phyloP scores from a whole-genome alignment of 495 filamentous ascomycete genomes.

The Lindgomyces ingoldianus region DNA sequence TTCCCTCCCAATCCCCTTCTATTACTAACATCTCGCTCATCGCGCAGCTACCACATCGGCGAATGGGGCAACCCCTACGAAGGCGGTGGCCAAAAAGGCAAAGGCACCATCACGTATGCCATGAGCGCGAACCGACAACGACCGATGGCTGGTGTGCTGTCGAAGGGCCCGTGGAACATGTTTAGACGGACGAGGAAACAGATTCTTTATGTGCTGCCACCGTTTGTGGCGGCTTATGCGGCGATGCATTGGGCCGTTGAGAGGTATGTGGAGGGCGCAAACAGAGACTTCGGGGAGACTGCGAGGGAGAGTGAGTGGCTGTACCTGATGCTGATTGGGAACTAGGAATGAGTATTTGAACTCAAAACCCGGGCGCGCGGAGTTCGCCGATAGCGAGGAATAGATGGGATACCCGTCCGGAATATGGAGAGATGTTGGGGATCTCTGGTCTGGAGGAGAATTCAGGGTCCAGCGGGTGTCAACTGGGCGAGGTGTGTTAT shows the following conservation, averaged over 20 bases:
- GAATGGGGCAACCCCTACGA: slow-evolving; percentile 30
- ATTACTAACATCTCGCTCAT: not conserved
- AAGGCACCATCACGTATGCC: slow-evolving; percentile 18
- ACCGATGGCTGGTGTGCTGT: slow-evolving; percentile 19
- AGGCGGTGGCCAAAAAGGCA: slow-evolving; percentile 26
- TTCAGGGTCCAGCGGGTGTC: no score
- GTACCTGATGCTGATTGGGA: no score
- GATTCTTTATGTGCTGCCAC: slow-evolving; percentile 28
- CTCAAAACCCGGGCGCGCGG: slow-evolving; percentile 6
- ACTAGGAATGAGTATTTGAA: slow-evolving; percentile 20
- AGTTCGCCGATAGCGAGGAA: slow-evolving; percentile 1
- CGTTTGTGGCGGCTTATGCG: slow-evolving; percentile 22
- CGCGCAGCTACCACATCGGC: slow-evolving; percentile 25
- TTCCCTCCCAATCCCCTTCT: not conserved
- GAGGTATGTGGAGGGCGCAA: not conserved
- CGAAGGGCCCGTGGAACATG: slow-evolving; percentile 18
- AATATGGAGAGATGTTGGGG: no score
- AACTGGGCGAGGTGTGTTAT: no score
- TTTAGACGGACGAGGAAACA: slow-evolving; percentile 15
- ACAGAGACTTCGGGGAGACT: not conserved
- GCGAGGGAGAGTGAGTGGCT: not conserved
- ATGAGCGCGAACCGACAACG: slow-evolving; percentile 25
- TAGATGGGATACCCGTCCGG: no score
- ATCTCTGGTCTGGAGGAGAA: no score
- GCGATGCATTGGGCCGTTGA: slow-evolving; percentile 28